A percentile compares a stretch with the other conserved stretches of the same genome.
phyloP scores from a whole-genome alignment of 768 basidiomycete genomes.

The Russula compacta region DNA sequence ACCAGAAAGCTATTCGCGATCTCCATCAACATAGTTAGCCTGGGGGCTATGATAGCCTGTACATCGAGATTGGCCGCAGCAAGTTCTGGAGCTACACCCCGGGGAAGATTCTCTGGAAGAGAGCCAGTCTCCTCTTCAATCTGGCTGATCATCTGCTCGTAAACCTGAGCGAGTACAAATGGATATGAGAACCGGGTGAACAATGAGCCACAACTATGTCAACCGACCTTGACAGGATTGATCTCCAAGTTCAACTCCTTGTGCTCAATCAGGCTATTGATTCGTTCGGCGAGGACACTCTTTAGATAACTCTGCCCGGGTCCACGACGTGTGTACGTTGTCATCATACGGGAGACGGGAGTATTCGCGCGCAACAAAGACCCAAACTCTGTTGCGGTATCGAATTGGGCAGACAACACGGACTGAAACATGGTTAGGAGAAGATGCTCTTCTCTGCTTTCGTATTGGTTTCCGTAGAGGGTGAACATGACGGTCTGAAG shows the following conservation, averaged over 20 bases:
- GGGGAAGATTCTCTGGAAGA: slow-evolving; percentile 82
- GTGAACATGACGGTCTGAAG: slow-evolving; percentile 99
- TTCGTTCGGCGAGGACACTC: slow-evolving; percentile 92
- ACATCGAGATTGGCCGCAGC: slow-evolving; percentile 93
- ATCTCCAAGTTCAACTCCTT: slow-evolving; percentile 99
- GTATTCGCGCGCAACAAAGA: slow-evolving; percentile 97
- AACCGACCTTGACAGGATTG: slow-evolving; percentile 86
- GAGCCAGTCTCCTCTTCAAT: slow-evolving; percentile 96
- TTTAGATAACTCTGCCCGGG: slow-evolving; percentile 99
- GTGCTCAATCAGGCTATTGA: slow-evolving; percentile 98
- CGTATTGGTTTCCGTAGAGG: slow-evolving; percentile 98
- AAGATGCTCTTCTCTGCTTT: slow-evolving; percentile 95
- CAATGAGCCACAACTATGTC: background rate
- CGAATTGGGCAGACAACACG: slow-evolving; percentile 97
- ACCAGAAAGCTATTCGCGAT: slow-evolving; percentile 96
- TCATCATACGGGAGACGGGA: slow-evolving; percentile 99
- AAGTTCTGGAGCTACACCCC: slow-evolving; percentile 90
- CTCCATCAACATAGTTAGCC: slow-evolving; percentile 98
- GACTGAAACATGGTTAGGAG: slow-evolving; percentile 99
- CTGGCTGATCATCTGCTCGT: slow-evolving; percentile 99
- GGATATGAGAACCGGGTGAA: background rate
- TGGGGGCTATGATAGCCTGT: slow-evolving; percentile 94
- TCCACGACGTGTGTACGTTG: slow-evolving; percentile 96
- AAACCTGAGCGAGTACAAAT: slow-evolving; percentile 53
- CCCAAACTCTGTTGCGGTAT: slow-evolving; percentile 98